Conservation (phyloP, 768 basidiomycete genomes). For the Botryobasidium botryosum region DNA sequence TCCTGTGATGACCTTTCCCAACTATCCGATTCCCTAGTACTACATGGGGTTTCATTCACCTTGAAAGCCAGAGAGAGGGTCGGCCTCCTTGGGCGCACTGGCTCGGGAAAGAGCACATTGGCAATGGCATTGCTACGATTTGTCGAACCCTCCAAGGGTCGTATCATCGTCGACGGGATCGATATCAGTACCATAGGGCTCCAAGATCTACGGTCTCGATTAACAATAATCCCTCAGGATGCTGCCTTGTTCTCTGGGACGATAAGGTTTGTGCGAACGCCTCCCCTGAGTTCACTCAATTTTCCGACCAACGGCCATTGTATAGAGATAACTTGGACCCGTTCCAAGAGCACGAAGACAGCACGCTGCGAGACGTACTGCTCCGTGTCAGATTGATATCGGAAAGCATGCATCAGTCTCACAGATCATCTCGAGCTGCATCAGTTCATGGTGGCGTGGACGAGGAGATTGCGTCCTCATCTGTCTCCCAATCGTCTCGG, state of each 20-base stretch:
- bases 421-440: constrained; percentile 33
- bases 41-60: constrained; percentile 58
- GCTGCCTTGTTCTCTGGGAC: constrained; percentile 54
- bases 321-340: constrained; percentile 26
- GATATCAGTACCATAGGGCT: constrained; percentile 76
- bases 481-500: not conserved
- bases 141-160: constrained; percentile 62
- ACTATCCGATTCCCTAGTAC: too few relatives aligned
- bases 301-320: constrained; percentile 50
- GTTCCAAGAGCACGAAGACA: constrained; percentile 54
- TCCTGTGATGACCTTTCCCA: too few relatives aligned
- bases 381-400: constrained; percentile 63
- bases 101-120: constrained; percentile 39
- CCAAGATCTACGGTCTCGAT: constrained; percentile 55
- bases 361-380: constrained; percentile 65
- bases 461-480: constrained; percentile 7
- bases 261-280: constrained; percentile 33
- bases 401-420: constrained; percentile 30
- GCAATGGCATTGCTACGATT: constrained; percentile 79
- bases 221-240: constrained; percentile 28
- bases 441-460: too few relatives aligned
- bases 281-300: not conserved
- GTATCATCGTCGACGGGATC: constrained; percentile 72
- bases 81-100: constrained; percentile 67
- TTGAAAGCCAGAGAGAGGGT: constrained; percentile 57